Conservation (phyloP, 257 asterid species). For the Salvia rosmarinus region DNA sequence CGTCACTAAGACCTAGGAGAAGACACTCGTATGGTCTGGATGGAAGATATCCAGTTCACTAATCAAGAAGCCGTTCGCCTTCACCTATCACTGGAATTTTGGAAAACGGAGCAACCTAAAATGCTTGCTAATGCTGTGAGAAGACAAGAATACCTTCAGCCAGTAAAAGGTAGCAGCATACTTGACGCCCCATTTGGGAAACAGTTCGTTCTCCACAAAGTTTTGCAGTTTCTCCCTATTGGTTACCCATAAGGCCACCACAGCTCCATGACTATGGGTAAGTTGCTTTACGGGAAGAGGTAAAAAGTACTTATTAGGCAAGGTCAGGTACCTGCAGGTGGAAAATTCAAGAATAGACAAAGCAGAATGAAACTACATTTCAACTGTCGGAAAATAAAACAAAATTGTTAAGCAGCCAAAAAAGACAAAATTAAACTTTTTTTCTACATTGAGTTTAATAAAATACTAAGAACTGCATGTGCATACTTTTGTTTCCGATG, state of each 20-base stretch:
- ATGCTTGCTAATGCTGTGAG: conserved; percentile 18
- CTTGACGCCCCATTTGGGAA: conserved; percentile 85
- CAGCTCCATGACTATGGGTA: conserved; percentile 69
- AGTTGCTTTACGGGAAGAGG: conserved; percentile 86
- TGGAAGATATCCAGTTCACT: conserved; percentile 91
- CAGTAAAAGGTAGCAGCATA: conserved; percentile 76
- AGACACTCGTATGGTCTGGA: conserved; percentile 95
- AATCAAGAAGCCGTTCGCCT: conserved; percentile 71
- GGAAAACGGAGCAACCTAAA: background rate
- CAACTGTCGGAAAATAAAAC: conserved; percentile 1
- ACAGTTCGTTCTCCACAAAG: conserved; percentile 82
- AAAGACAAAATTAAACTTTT: background rate
- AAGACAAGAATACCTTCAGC: conserved; percentile 70
- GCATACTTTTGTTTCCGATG: conserved; percentile 80
- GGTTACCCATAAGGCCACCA: conserved; percentile 94
- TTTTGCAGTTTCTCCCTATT: conserved; percentile 80
- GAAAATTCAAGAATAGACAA: conserved; percentile 17
- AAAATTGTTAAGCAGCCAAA: background rate
- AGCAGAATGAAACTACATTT: background rate
- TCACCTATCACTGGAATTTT: conserved; percentile 55
- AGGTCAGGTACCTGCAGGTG: conserved; percentile 71
- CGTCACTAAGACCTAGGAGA: conserved; percentile 64
- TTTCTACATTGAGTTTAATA: background rate
- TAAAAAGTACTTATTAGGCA: conserved; percentile 77
- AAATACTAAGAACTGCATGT: conserved; percentile 5